Base-by-base conservation (phyloP, 2,329 filamentous ascomycete genomes). In the Claviceps humidiphila region DNA sequence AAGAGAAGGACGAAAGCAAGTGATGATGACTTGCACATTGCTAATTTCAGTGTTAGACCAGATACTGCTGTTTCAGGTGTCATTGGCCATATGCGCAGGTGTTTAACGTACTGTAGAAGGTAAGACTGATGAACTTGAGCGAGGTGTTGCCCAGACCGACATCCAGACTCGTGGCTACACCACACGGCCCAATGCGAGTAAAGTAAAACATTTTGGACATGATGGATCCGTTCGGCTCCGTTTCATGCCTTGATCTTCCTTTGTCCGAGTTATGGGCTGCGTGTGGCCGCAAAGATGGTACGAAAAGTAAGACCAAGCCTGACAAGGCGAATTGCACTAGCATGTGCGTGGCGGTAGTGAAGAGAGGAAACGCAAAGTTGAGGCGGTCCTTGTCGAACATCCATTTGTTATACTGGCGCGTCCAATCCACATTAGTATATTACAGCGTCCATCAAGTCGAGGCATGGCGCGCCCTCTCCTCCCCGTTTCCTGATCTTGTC, bases 11-110 rank as follows among this genome's bases (percentile, higher is more conserved):
- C 93, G 64, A 97, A 98, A 45, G 88, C 90, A 22, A 98, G 79
- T 16, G 91, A 88, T 9, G 90, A 96, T 5, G 91, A 97, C 77
- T 98, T 98, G 72, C 93, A 97, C 93, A 98, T 97, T 54, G 93
- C 82, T 85, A 56, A 20, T 22, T 26, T 16, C 13, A 14, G 6
- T 40, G 58, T 66, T 55, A 68, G 63, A 37, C 6, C 24, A 45
- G 16, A 22, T 6, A 9, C 22, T 47, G 20, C 34, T 26, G 17
- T 37, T 14, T 9, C 5, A 20, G 11, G n/a, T 24, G 5, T 13
- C 7, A 39, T 41, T 7, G 6, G 20, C 11, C 14, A 4, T 11
- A 34, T 34, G 30, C 13, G 26, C 17, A 17, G 24, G 17, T 44
- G 9, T 3, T 16, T 17, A 44, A 71, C 80, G 58, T 75, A 84